phyloP scores from a whole-genome alignment of 2,329 filamentous ascomycete genomes.

The Blastomyces emzantsi region DNA sequence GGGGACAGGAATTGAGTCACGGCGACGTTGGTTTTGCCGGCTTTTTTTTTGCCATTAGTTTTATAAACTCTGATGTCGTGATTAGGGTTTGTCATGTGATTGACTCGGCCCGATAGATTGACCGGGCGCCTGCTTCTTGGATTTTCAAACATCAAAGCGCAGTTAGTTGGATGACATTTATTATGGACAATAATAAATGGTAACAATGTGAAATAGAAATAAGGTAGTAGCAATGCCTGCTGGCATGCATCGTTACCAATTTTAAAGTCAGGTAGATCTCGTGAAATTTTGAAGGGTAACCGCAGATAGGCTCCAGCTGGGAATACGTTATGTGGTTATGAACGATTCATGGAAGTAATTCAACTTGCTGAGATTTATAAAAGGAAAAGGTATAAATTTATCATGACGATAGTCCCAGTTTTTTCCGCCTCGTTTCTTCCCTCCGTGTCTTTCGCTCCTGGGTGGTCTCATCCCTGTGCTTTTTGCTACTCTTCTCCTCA shows the following conservation, averaged over 20 bases:
- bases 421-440: conserved; percentile 31
- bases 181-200: not conserved
- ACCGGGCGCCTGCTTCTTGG: not conserved
- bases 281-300: not conserved
- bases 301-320: not conserved
- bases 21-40: not conserved
- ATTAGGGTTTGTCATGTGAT: conserved; percentile 3
- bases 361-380: not conserved
- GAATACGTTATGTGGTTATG: not conserved
- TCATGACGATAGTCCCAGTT: conserved; percentile 20
- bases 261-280: not conserved
- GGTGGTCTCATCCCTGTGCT: conserved; percentile 31
- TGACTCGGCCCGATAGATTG: not conserved
- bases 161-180: no score
- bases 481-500: conserved; percentile 23
- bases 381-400: not conserved
- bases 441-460: conserved; percentile 25
- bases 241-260: not conserved
- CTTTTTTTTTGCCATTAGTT: not conserved
- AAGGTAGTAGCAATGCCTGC: not conserved
- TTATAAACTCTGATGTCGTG: not conserved
- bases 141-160: not conserved
- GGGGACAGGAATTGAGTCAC: not conserved
- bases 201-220: not conserved
- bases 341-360: not conserved